Percentiles rank a stretch among this genome's conserved stretches.
Evolutionary conservation across 805 yeast species (phyloP).

Genomic region (Hanseniaspora occidentalis): DNA sequence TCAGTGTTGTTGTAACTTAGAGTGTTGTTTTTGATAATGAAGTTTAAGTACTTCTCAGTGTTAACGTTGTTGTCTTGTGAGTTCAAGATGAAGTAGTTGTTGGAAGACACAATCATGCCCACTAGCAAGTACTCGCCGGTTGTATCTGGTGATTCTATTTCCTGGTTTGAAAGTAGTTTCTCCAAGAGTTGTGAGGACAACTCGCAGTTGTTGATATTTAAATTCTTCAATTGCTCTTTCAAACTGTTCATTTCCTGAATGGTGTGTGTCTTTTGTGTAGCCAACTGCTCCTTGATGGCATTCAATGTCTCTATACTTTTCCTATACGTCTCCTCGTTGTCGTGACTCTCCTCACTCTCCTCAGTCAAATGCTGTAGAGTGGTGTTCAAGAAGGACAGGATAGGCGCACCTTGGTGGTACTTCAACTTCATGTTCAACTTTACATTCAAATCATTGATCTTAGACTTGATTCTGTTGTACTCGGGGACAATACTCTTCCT

Average conservation of each 20-base stretch:
- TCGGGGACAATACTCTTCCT: constrained; percentile 13
- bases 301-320: constrained; percentile 6
- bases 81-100: constrained; percentile 15
- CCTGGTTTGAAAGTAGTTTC: constrained; percentile 15
- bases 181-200: constrained; percentile 13
- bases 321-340: no score
- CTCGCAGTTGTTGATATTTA: constrained; percentile 21
- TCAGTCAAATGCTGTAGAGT: constrained; percentile 18
- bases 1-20: constrained; percentile 8
- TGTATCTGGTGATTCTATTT: no score
- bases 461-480: constrained; percentile 12
- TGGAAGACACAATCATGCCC: constrained; percentile 20
- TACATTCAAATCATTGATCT: constrained; percentile 10
- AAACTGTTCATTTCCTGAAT: constrained; percentile 20
- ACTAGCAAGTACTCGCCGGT: constrained; percentile 17
- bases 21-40: constrained; percentile 9
- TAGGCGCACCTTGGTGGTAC: constrained; percentile 22
- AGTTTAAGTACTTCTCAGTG: constrained; percentile 14
- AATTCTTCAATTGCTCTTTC: constrained; percentile 15
- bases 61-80: no score
- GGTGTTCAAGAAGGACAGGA: constrained; percentile 17
- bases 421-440: constrained; percentile 11
- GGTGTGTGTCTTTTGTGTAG: constrained; percentile 9
- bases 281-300: constrained; percentile 10
- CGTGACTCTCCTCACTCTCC: no score